A percentile compares a stretch with the other conserved stretches of the same genome.
Evolutionary conservation across 768 basidiomycete genomes (phyloP).

Genomic region (Termitomyces sp.): DNA sequence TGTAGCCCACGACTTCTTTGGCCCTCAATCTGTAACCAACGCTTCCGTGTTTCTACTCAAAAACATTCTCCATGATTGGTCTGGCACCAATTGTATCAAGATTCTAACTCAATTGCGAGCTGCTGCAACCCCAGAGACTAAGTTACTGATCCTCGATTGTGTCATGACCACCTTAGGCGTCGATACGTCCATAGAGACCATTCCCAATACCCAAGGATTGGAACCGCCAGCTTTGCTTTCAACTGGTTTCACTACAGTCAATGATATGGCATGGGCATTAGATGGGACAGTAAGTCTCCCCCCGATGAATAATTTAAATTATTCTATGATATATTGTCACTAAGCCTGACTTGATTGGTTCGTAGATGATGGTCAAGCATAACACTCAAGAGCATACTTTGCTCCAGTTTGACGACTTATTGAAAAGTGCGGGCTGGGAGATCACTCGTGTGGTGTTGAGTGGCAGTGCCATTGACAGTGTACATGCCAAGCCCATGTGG

Average conservation of each 20-base stretch:
- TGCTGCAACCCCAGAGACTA: conserved; percentile 29
- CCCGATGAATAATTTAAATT: no score
- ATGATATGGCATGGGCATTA: conserved; percentile 3
- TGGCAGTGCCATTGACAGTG: conserved; percentile 8
- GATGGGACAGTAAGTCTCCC: conserved; percentile 3
- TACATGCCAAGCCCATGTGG: conserved; percentile 6
- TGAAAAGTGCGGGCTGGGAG: conserved; percentile 7
- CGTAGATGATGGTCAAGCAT: conserved; percentile 10
- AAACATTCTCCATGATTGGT: conserved; percentile 62
- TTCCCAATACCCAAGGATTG: conserved; percentile 1
- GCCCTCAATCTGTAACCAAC: conserved; percentile 35
- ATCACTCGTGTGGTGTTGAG: conserved; percentile 4
- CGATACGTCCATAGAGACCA: conserved; percentile 14
- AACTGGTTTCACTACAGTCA: conserved; percentile 7
- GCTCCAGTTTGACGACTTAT: conserved; percentile 6
- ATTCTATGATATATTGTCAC: not conserved
- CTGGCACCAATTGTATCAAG: conserved; percentile 33
- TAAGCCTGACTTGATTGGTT: not conserved
- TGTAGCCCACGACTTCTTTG: conserved; percentile 26
- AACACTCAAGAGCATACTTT: conserved; percentile 13
- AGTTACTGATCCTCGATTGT: conserved; percentile 35
- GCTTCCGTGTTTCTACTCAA: conserved; percentile 50
- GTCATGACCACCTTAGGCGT: conserved; percentile 31
- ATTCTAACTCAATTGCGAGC: conserved; percentile 33
- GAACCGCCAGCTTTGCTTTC: not conserved